Conservation (phyloP, 73 alveolate species). For the Blepharisma japonicum region DNA sequence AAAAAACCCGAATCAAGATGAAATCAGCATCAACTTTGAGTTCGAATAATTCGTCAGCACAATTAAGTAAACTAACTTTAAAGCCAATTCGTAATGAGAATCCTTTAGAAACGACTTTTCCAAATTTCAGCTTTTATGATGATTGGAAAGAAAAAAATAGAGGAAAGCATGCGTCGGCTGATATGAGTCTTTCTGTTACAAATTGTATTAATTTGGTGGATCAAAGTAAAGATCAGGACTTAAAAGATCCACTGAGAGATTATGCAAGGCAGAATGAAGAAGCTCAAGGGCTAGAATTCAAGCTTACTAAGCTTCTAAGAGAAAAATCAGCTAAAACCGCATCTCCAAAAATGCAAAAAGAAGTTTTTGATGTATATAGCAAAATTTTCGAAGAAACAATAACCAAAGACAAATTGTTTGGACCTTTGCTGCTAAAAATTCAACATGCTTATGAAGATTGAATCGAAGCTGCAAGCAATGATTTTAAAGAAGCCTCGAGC, state of each 20-base stretch:
- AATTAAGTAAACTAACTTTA: background rate
- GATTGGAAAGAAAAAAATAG: background rate
- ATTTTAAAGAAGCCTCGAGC: background rate
- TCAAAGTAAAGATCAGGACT: no score
- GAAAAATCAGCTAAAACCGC: no score
- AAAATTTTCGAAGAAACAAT: constrained; percentile 11
- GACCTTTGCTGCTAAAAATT: background rate
- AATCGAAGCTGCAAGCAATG: background rate
- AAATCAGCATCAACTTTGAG: background rate
- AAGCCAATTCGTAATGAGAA: background rate
- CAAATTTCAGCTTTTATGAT: background rate
- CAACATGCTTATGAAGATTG: constrained; percentile 16
- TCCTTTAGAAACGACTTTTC: background rate
- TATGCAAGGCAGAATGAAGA: no score
- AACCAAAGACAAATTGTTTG: background rate
- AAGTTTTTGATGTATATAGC: background rate
- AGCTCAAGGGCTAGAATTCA: no score
- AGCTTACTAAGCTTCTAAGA: no score
- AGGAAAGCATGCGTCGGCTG: background rate
- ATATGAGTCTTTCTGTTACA: no score
- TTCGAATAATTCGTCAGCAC: background rate
- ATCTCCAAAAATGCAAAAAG: background rate
- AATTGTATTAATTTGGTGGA: no score
- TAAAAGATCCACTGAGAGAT: no score
- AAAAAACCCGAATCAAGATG: background rate